These are phyloP conservation scores for Dimargaris verticillata DNA, from an alignment of 192 early-diverging fungal species.

Conservation along the genomic window DNA sequence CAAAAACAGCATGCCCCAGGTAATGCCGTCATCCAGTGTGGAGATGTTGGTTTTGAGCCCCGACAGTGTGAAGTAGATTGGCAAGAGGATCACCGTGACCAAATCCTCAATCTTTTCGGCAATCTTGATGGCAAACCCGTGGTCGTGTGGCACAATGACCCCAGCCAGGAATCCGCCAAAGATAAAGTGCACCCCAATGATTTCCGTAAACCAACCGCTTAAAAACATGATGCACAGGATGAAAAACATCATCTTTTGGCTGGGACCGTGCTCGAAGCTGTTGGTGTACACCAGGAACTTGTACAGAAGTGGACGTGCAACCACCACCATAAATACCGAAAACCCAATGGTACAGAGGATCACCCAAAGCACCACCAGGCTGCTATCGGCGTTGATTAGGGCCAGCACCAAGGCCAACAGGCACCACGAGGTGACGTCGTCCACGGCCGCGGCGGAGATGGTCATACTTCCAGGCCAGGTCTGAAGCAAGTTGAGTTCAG, in stretches of 20 bases:
- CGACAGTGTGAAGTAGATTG: conserved; percentile 85
- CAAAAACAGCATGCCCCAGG: conserved; percentile 66
- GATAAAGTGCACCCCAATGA: conserved; percentile 81
- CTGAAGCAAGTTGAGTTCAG: conserved; percentile 66
- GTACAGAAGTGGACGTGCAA: conserved; percentile 43
- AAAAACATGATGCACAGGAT: conserved; percentile 52
- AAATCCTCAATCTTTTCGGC: conserved; percentile 90
- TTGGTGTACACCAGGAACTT: conserved; percentile 31
- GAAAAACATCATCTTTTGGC: conserved; percentile 45
- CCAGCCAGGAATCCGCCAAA: conserved; percentile 87
- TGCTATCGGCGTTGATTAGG: conserved; percentile 56
- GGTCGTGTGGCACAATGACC: conserved; percentile 73
- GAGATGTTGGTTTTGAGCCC: conserved; percentile 80
- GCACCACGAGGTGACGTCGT: conserved; percentile 81
- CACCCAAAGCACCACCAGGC: conserved; percentile 62
- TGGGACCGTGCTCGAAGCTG: conserved; percentile 34
- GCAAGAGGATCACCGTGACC: conserved; percentile 68
- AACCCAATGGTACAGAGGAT: conserved; percentile 57
- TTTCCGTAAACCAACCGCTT: conserved; percentile 67
- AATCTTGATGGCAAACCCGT: conserved; percentile 69
- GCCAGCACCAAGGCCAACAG: conserved; percentile 68
- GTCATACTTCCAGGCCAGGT: conserved; percentile 63
- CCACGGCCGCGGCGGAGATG: conserved; percentile 68
- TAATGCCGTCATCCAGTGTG: conserved; percentile 42
- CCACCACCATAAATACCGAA: conserved; percentile 47